Evolutionary conservation across 1,139 yeast genomes (phyloP).

Genomic region (Saccharomycopsis crataegensis): DNA sequence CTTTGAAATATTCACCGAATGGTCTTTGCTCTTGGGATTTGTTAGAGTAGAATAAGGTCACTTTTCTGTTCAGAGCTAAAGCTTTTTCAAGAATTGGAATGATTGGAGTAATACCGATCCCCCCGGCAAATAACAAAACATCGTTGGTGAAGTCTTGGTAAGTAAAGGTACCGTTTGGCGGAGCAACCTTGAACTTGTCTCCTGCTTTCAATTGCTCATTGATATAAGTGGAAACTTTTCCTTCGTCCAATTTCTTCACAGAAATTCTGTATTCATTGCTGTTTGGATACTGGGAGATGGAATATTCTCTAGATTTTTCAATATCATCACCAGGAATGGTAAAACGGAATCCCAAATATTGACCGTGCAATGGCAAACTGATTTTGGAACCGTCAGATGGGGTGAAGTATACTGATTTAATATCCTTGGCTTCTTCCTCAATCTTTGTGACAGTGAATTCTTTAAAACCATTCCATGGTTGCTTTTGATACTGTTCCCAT

Average conservation of each 20-base stretch:
- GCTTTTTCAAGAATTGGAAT: slow-evolving; percentile 40
- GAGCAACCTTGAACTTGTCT: slow-evolving; percentile 41
- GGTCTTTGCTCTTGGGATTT: slow-evolving; percentile 27
- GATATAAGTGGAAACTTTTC: slow-evolving; percentile 46
- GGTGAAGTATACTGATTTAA: slow-evolving; percentile 45
- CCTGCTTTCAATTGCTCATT: slow-evolving; percentile 46
- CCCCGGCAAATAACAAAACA: slow-evolving; percentile 47
- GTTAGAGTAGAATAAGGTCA: slow-evolving; percentile 31
- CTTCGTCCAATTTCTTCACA: slow-evolving; percentile 43
- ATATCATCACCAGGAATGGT: slow-evolving; percentile 32
- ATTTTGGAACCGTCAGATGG: slow-evolving; percentile 38
- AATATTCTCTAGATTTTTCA: slow-evolving; percentile 44
- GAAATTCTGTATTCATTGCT: slow-evolving; percentile 43
- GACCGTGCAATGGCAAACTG: slow-evolving; percentile 45
- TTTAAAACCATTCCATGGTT: slow-evolving; percentile 48
- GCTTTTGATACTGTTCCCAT: slow-evolving; percentile 36
- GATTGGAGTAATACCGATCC: slow-evolving; percentile 65
- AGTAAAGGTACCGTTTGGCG: slow-evolving; percentile 54
- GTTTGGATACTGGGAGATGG: slow-evolving; percentile 34
- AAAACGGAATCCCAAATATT: slow-evolving; percentile 47
- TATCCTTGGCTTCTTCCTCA: slow-evolving; percentile 39
- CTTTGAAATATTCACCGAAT: slow-evolving; percentile 22
- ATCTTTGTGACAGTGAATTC: slow-evolving; percentile 40
- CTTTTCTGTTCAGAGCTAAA: slow-evolving; percentile 24
- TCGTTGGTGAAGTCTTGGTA: slow-evolving; percentile 31